Base-by-base conservation (phyloP, 305 asterid genomes). In the Fraxinus sp. region DNA sequence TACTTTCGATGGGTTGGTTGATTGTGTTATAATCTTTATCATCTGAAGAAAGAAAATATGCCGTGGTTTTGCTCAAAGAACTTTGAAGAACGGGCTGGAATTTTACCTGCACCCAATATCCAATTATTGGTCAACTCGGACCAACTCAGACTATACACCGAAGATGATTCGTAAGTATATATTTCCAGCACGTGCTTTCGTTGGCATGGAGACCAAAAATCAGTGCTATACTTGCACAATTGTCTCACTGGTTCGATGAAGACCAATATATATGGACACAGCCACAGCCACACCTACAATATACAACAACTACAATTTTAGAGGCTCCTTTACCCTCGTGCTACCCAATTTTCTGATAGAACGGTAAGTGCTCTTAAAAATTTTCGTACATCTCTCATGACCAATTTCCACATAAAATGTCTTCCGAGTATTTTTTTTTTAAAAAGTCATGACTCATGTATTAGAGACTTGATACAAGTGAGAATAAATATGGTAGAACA, bases 151-250 rank as follows among this genome's bases (percentile, higher is more conserved):
- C 11, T 5, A 55, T 55, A n/a, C 66, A 5, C 26, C 7, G 7
- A 55, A 55, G 20, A 14, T 49, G 22, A 16, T n/a, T n/a, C 62
- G 66, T 5, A n/a, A 55, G 10, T 5, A 6, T 2, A 18, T 6
- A 7, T 18, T 57, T 57, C 68, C 84, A 87, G 90, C 28, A 10
- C 6, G 71, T 64, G 14, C 49, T 33, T n/a, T 73, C 79, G 55
- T 26, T 20, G 87, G 52, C 20, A 87, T 92, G 95, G 93, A 92
- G 80, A 82, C 82, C 73, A 83, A 41, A 90, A 87, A 81, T 14
- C 83, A 3, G 88, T 88, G 77, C 91, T 92, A 76, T 86, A 85
- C 88, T 74, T 46, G 93, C 91, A 90, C 20, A 93, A 92, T 88
- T 46, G 55, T 49, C 62, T 14, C 62, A 16, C 62, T 22, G 0